phyloP scores from a whole-genome alignment of 1,139 yeast genomes.

The Waltiozyma sp. region DNA sequence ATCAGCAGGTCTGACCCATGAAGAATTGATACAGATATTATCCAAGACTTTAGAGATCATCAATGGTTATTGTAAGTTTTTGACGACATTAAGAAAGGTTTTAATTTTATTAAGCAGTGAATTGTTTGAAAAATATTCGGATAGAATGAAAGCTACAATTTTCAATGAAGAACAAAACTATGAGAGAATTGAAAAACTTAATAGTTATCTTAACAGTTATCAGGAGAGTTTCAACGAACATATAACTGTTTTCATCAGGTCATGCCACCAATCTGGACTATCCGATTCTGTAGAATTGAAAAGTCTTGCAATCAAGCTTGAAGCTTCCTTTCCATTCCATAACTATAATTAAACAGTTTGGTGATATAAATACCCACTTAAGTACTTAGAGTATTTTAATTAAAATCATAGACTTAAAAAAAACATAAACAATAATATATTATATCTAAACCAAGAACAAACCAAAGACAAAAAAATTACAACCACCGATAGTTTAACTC shows the following conservation, averaged over 20 bases:
- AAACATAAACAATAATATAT: not conserved
- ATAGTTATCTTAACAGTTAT: constrained; percentile 38
- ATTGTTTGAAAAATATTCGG: constrained; percentile 30
- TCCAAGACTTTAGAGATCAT: constrained; percentile 36
- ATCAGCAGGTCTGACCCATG: constrained; percentile 59
- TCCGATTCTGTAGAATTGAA: constrained; percentile 49
- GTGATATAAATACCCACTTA: too few species aligned
- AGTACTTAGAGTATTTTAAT: too few species aligned
- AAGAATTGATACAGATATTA: constrained; percentile 39
- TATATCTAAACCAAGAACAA: not conserved
- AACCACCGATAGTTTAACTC: too few species aligned
- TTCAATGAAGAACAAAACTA: constrained; percentile 30
- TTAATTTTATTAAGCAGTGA: constrained; percentile 40
- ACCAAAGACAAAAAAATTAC: too few species aligned
- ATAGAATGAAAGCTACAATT: constrained; percentile 29
- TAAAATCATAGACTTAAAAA: not conserved
- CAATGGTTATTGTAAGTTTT: constrained; percentile 43
- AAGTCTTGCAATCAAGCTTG: not conserved
- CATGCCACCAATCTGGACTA: constrained; percentile 49
- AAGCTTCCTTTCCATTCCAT: not conserved
- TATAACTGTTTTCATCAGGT: constrained; percentile 41
- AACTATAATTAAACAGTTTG: too few species aligned
- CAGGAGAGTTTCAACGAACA: constrained; percentile 45
- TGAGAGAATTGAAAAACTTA: constrained; percentile 34
- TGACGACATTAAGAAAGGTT: constrained; percentile 44